Percentiles rank a stretch among this genome's conserved stretches.
phyloP scores from a whole-genome alignment of 2,329 filamentous ascomycete species.

The Cladosporium velox region DNA sequence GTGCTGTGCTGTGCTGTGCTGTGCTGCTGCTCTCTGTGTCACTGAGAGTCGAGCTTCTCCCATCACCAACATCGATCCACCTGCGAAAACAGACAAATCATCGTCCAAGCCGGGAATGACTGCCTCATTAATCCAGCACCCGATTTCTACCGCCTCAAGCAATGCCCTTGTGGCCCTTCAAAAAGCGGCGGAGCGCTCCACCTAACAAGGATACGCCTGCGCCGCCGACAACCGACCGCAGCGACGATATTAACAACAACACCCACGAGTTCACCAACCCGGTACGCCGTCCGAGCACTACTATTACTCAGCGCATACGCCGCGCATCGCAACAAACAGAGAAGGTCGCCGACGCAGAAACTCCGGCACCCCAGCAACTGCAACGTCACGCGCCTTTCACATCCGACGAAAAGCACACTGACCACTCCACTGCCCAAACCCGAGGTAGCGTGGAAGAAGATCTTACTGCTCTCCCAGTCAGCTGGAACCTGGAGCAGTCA shows the following conservation, averaged over 20 bases:
- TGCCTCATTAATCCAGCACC: constrained; percentile 12
- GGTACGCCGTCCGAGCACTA: constrained; percentile 14
- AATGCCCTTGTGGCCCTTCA: constrained; percentile 86
- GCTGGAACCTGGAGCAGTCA: constrained; percentile 45
- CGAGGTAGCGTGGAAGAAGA: constrained; percentile 42
- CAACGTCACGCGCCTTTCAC: constrained; percentile 4
- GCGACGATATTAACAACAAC: constrained; percentile 51
- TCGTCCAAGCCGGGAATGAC: constrained; percentile 13
- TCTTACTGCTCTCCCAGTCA: constrained; percentile 50
- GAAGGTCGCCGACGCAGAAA: constrained; percentile 12
- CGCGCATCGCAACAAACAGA: constrained; percentile 19
- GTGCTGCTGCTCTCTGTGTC: background rate
- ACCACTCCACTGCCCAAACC: background rate
- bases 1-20: background rate
- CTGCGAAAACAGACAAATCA: background rate
- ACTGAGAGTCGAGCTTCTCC: background rate
- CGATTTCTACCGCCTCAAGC: constrained; percentile 25
- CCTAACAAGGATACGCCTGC: constrained; percentile 14
- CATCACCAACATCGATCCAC: background rate
- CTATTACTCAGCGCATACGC: constrained; percentile 12
- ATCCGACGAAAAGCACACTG: constrained; percentile 22
- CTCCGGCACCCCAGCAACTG: background rate
- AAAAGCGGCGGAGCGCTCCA: constrained; percentile 58
- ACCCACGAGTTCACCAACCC: constrained; percentile 45
- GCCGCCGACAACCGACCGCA: constrained; percentile 34